Conservation (phyloP, 116 monocot species). For the Zostera marina region DNA sequence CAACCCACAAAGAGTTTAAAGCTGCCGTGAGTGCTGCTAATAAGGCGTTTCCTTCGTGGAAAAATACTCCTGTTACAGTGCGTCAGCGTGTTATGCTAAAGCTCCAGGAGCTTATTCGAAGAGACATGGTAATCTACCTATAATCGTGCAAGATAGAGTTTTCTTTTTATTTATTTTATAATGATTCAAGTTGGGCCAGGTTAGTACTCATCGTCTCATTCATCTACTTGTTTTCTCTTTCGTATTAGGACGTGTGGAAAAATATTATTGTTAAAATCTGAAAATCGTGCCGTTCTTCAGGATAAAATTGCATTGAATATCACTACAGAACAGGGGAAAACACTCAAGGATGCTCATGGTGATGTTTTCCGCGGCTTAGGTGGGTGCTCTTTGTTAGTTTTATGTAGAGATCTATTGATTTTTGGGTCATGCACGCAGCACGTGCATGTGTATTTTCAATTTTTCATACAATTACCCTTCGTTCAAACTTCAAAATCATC, state of each 20-base stretch:
- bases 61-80: slow-evolving; percentile 67
- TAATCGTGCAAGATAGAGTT: not conserved
- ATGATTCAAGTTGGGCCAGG: not conserved
- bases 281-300: slow-evolving; percentile 12
- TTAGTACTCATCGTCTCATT: not conserved
- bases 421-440: not conserved
- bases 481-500: no score
- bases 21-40: slow-evolving; percentile 80
- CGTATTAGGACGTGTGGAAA: no score
- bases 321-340: slow-evolving; percentile 90
- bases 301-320: slow-evolving; percentile 89
- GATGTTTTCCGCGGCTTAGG: slow-evolving; percentile 97
- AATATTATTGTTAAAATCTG: no score
- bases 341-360: slow-evolving; percentile 79
- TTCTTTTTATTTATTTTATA: not conserved
- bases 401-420: not conserved
- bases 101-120: slow-evolving; percentile 74
- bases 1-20: slow-evolving; percentile 72
- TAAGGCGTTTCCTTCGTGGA: slow-evolving; percentile 77
- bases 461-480: no score
- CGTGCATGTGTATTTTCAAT: no score
- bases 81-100: slow-evolving; percentile 93
- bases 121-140: slow-evolving; percentile 93
- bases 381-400: slow-evolving; percentile 12
- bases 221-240: slow-evolving; percentile 2